Evolutionary conservation across 306 rosid species (phyloP), one percentile per base, ranked within the genome.

Genomic region (Gastrolobium bilobum): DNA sequence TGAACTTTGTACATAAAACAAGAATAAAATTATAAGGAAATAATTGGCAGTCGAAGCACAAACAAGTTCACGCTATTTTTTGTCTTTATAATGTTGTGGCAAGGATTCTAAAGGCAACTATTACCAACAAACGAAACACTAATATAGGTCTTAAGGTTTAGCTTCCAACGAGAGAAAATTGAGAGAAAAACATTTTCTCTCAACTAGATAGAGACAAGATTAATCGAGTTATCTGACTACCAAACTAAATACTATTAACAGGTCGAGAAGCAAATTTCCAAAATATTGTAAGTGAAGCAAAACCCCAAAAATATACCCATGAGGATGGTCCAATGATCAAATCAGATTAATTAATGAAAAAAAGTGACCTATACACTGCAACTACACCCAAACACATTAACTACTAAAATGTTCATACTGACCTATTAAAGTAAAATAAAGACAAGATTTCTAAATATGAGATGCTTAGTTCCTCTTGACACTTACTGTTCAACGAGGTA

Each of bases 351-450:
- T 47, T 4, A 73, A 37, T 10, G 67, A 40, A 38, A 50, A 37
- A 20, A 20, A 71, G 31, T 1, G 40, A 51, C 31, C 20, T 60
- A 57, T 15, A 48, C 20, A 40, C 29, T 62, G 58, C 48, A 43
- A 50, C 73, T 60, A 26, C 26, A 42, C 30, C 58, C 48, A 38
- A 44, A 68, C 26, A 57, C 31, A 66, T 56, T 72, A 57, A 59
- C 68, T n/a, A 67, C 73, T 13, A 39, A 53, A 70, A 73, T 52
- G 15, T 13, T 8, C 13, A 64, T 40, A 40, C 29, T 3, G 13
- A 73, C 79, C 67, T 29, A 65, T 30, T 29, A 83, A 56, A 60
- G 47, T 34, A 34, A 68, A 39, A 31, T 15, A 50, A 35, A 68
- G 47, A 35, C 4, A 0, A 69, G 7, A 46, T 68, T 14, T 47